Conservation (phyloP, 306 rosid genomes). For the Glycine tomentella region DNA sequence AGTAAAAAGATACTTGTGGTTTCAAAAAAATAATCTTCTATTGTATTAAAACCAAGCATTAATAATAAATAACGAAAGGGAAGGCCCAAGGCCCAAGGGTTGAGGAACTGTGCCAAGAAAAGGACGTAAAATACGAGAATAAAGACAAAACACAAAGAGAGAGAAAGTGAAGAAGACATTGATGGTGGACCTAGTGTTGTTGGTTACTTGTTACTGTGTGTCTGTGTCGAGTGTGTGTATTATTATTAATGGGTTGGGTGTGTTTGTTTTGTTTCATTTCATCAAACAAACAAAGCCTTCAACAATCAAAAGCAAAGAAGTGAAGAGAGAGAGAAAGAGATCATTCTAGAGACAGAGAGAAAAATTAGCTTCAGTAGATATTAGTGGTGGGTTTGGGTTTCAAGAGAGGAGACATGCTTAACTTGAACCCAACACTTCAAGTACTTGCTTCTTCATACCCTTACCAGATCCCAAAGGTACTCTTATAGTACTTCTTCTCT, state of each 20-base stretch:
- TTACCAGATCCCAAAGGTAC: slow-evolving; percentile 73
- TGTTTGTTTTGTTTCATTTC: slow-evolving; percentile 17
- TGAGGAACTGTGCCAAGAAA: slow-evolving; percentile 49
- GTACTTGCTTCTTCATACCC: slow-evolving; percentile 61
- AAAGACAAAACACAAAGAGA: background rate
- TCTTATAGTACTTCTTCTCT: slow-evolving; percentile 12
- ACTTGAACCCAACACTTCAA: slow-evolving; percentile 65
- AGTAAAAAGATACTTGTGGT: too few species aligned
- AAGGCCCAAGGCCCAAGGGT: slow-evolving; percentile 51
- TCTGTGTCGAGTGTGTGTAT: background rate
- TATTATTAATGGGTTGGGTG: slow-evolving; percentile 40
- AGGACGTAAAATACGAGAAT: slow-evolving; percentile 26
- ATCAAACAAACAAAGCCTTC: background rate
- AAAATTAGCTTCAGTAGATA: background rate
- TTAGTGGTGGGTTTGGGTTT: slow-evolving; percentile 48
- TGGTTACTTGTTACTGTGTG: background rate
- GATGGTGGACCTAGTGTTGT: slow-evolving; percentile 43
- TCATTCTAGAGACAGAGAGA: slow-evolving; percentile 28
- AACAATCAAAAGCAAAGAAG: background rate
- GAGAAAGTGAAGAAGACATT: background rate
- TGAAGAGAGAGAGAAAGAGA: slow-evolving; percentile 12
- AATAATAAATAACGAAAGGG: slow-evolving; percentile 24
- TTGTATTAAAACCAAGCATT: too few species aligned
- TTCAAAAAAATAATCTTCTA: too few species aligned
- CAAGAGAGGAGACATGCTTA: slow-evolving; percentile 75